Conservation (phyloP, 1,139 yeast genomes). For the Insectozyma bohioensis region DNA sequence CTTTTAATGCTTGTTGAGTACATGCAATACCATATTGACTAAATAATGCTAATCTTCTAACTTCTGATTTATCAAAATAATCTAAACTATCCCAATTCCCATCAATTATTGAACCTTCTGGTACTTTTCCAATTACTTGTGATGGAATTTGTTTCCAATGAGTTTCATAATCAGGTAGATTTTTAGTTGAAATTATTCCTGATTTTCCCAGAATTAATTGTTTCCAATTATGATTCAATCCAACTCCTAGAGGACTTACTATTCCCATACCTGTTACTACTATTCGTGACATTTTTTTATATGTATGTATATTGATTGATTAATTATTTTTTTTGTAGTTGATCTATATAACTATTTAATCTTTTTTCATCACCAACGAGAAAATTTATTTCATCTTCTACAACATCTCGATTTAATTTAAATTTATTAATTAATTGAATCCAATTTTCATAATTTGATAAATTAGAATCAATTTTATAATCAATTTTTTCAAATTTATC, state of each 20-base stretch:
- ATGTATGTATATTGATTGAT: neutral
- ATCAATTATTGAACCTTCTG: constrained; percentile 48
- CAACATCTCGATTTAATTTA: constrained; percentile 23
- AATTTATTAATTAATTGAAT: constrained; percentile 22
- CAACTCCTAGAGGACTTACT: constrained; percentile 83
- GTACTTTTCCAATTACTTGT: constrained; percentile 74
- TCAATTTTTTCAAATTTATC: neutral
- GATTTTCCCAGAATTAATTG: constrained; percentile 49
- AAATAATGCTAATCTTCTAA: constrained; percentile 66
- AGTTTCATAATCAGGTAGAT: constrained; percentile 47
- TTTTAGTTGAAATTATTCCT: constrained; percentile 56
- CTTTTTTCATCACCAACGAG: constrained; percentile 46
- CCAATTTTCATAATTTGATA: constrained; percentile 31
- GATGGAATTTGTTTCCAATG: constrained; percentile 63
- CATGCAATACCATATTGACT: constrained; percentile 81
- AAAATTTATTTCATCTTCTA: constrained; percentile 34
- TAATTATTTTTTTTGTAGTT: constrained; percentile 3
- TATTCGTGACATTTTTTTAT: constrained; percentile 42
- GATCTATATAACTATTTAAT: constrained; percentile 25
- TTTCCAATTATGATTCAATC: constrained; percentile 54
- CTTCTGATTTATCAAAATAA: constrained; percentile 44
- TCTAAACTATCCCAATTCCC: constrained; percentile 54
- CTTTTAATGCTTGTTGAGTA: constrained; percentile 70
- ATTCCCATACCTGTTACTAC: constrained; percentile 92
- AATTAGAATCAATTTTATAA: constrained; percentile 4